Percentiles rank a stretch among this genome's conserved stretches.
Evolutionary conservation across 805 yeast species (phyloP).

Genomic region (Lachancea meyersii): DNA sequence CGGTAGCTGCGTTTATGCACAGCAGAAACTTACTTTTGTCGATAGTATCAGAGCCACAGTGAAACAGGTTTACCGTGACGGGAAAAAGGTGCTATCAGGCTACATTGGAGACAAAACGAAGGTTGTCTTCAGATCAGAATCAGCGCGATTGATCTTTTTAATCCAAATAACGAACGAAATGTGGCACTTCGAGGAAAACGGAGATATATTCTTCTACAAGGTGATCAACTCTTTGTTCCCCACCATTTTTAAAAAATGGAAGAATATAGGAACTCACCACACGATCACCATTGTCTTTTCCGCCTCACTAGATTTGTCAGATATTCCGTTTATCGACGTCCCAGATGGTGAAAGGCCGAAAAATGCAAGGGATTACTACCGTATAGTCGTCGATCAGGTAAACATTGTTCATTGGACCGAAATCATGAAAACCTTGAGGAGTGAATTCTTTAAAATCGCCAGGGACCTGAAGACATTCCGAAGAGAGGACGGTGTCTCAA

Average conservation of each 20-base stretch:
- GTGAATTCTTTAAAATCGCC: slow-evolving; percentile 78
- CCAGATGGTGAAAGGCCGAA: slow-evolving; percentile 67
- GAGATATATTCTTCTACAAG: slow-evolving; percentile 89
- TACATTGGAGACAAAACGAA: slow-evolving; percentile 70
- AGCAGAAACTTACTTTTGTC: slow-evolving; percentile 59
- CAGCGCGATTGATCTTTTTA: slow-evolving; percentile 75
- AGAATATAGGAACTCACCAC: slow-evolving; percentile 81
- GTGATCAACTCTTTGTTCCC: slow-evolving; percentile 91
- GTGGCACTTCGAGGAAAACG: slow-evolving; percentile 98
- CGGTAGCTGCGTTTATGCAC: slow-evolving; percentile 57
- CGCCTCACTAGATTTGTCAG: slow-evolving; percentile 53
- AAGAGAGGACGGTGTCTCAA: slow-evolving; percentile 29
- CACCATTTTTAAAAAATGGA: slow-evolving; percentile 80
- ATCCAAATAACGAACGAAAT: slow-evolving; percentile 89
- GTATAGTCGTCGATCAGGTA: slow-evolving; percentile 94
- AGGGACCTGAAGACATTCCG: slow-evolving; percentile 54
- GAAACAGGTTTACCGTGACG: slow-evolving; percentile 55
- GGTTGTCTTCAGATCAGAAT: slow-evolving; percentile 82
- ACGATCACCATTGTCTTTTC: slow-evolving; percentile 88
- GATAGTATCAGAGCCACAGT: slow-evolving; percentile 59
- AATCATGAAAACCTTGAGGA: slow-evolving; percentile 79
- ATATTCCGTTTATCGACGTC: slow-evolving; percentile 48
- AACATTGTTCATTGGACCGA: slow-evolving; percentile 84
- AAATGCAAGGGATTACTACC: slow-evolving; percentile 69
- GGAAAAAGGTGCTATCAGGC: slow-evolving; percentile 66